Base-by-base conservation (phyloP, 2,329 filamentous ascomycete genomes). In the Diaporthe nobilis region DNA sequence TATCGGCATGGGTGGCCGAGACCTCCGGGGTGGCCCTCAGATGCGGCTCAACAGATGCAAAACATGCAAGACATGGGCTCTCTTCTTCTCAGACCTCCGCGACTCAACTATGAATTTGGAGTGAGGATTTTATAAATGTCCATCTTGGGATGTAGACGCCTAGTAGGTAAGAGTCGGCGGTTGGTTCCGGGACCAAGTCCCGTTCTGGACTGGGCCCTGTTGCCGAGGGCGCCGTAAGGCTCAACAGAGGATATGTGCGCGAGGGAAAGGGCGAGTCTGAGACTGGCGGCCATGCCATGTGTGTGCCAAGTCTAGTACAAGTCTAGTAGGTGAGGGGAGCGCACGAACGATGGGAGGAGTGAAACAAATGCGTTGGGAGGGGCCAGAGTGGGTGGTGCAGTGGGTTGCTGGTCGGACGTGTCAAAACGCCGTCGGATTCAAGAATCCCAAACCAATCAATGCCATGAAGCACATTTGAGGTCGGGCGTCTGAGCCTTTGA, bases 341-440 rank as follows among this genome's bases (percentile, higher is more conserved):
- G 47, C 31, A 42, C 65, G 47, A 42, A 42, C 65, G 47, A 42
- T 53, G 15, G 42, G 47, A 28, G 15, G 31, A 68, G 65, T 68
- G 65, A 68, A 68, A 68, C 65, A 68, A 68, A 39, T 68, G 65
- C 47, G 47, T 42, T 51, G 65, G 47, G 65, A 42, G 47, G 65
- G 15, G 65, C 34, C 12, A 53, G 15, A 39, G 63, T 53, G 63
- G 63, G 31, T 28, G n/a, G 51, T 53, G 34, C 34, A 34, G 8
- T 34, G 49, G 49, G 22, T 44, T 20, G 47, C 65, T 70, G 65
- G 49, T 70, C 65, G 65, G 65, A 55, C 65, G n/a, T 42, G 65
- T 70, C 65, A 55, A 70, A 70, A 70, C 65, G 65, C 65, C 65
- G 65, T 70, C 65, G 65, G 65, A 22, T 55, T 55, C 65, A 55